phyloP scores from a whole-genome alignment of 495 filamentous ascomycete species.

The Aspergillus bertholletiae region DNA sequence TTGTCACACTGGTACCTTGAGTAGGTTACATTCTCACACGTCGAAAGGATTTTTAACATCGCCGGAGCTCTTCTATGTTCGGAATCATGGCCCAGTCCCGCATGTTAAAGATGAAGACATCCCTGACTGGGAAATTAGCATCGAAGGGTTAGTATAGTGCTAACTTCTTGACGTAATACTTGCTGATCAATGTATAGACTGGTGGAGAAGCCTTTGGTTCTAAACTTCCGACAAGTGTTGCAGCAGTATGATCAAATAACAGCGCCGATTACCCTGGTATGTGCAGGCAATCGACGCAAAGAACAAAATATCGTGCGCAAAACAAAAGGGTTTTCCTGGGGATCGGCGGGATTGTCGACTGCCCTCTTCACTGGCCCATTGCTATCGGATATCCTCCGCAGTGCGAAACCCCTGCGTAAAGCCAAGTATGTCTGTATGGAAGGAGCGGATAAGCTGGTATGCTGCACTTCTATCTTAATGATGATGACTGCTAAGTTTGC shows the following conservation, averaged over 20 bases:
- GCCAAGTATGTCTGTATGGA: constrained; percentile 92
- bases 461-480: constrained; percentile 8
- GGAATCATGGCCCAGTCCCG: constrained; percentile 90
- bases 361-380: constrained; percentile 84
- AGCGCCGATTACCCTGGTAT: constrained; percentile 85
- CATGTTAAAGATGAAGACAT: constrained; percentile 68
- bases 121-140: constrained; percentile 76
- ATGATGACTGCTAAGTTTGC: constrained; percentile 4
- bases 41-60: constrained; percentile 73
- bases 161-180: neutral
- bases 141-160: constrained; percentile 64
- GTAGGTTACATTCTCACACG: neutral
- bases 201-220: constrained; percentile 71
- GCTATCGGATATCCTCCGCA: constrained; percentile 68
- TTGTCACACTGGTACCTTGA: neutral
- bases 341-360: constrained; percentile 83
- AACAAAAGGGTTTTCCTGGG: constrained; percentile 96
- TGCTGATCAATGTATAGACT: constrained; percentile 36
- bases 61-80: constrained; percentile 92
- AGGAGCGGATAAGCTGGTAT: constrained; percentile 77
- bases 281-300: constrained; percentile 90
- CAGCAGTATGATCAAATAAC: constrained; percentile 79
- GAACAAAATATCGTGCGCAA: constrained; percentile 93
- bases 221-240: constrained; percentile 73
- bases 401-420: constrained; percentile 62